Evolutionary conservation across 2,329 filamentous ascomycete genomes (phyloP), one percentile per base, ranked within the genome.

Genomic region (Cladophialophora chaetospira): DNA sequence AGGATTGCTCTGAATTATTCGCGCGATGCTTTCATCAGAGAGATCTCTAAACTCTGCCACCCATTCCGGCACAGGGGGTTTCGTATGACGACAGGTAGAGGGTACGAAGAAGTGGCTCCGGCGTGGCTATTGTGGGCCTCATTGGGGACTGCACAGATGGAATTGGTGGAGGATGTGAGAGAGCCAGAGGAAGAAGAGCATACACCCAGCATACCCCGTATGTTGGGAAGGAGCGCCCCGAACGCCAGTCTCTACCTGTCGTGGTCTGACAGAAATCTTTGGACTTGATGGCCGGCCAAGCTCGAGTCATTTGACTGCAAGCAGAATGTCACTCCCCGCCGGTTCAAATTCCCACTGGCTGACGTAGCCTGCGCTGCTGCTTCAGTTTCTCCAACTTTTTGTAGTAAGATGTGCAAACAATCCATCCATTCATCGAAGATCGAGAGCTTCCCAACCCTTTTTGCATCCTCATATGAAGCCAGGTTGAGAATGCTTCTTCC

Each of bases 401-500:
- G 48, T 51, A 36, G 47, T 50, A 35, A 50, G 47, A 50, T 25
- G 33, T 40, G 13, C 46, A 38, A 49, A 9, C 44, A 15, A 19
- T 25, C 23, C 13, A 15, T 3, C 15, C 19, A 28, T 44, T 13
- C 29, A 33, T 33, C 4, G n/a, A 40, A 40, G 36, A 40, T 15
- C 4, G 9, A 40, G 17, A 3, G 2, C 21, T 28, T 15, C 21
- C 15, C 21, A 3, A 45, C 19, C 2, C 29, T 28, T 48, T 28
- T 48, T 23, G 9, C 23, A 40, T 28, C 23, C 31, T 26, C 25
- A 5, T 33, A 23, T 29, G 9, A n/a, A 1, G 21, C 25, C 50
- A n/a, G 15, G n/a, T 43, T 50, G 50, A 58, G 38, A 53, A 64
- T 64, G 62, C 45, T 60, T 50, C 40, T 42, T 56, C 57, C 54